Conservation (phyloP, 176 grass and related monocot species). For the Juncus inflexus region DNA sequence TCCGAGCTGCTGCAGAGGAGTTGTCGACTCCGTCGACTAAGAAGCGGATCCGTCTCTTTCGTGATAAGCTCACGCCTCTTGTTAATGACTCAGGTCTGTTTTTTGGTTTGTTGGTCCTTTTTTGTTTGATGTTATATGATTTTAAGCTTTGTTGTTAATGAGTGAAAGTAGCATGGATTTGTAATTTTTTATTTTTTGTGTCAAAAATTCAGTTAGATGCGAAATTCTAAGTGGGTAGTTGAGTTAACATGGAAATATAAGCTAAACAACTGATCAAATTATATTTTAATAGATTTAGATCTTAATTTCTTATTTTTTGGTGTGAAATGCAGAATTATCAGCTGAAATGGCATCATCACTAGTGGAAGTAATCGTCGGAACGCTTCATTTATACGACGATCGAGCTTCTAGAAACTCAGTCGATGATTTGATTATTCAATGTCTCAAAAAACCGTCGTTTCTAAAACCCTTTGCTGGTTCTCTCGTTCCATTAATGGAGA, state of each 20-base stretch:
- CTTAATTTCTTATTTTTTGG: conserved; percentile 5
- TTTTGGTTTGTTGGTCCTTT: neutral
- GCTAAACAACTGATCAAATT: neutral
- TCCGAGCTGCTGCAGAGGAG: conserved; percentile 59
- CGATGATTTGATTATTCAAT: conserved; percentile 71
- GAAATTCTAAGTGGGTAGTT: conserved; percentile 5
- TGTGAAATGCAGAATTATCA: conserved; percentile 14
- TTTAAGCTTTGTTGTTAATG: too few species aligned
- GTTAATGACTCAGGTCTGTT: conserved; percentile 37
- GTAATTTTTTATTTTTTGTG: too few species aligned
- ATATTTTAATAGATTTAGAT: neutral
- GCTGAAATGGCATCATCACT: conserved; percentile 48
- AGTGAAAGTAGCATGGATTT: too few species aligned
- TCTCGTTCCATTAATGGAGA: conserved; percentile 89
- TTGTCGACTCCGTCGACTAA: conserved; percentile 64
- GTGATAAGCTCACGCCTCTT: conserved; percentile 43
- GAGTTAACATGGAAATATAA: neutral
- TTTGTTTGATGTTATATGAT: too few species aligned
- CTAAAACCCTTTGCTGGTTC: conserved; percentile 68
- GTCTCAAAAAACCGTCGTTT: conserved; percentile 57
- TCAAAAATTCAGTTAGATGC: neutral
- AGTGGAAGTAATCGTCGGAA: conserved; percentile 86
- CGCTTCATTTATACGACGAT: conserved; percentile 82
- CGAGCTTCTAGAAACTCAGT: conserved; percentile 79
- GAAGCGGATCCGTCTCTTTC: conserved; percentile 74